These are phyloP conservation scores for Lenwebbia sp. DNA, from an alignment of 345 rosid genomes.

Conservation along the genomic window DNA sequence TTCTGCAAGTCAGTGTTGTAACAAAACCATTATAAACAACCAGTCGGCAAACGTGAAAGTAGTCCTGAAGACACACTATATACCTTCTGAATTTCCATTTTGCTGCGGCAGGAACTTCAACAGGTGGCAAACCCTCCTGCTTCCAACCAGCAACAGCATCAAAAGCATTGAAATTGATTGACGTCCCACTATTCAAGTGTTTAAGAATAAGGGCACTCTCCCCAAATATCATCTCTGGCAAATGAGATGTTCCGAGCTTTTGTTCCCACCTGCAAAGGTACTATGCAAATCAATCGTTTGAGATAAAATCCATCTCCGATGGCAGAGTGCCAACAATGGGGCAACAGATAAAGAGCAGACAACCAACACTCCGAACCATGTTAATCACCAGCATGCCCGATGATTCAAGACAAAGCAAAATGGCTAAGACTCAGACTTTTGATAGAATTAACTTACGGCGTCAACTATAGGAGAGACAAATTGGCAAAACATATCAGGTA, in stretches of 20 bases:
- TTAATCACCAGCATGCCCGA: neutral
- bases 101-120: conserved; percentile 93
- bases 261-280: conserved; percentile 65
- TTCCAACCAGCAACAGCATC: conserved; percentile 88
- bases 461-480: neutral
- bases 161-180: conserved; percentile 76
- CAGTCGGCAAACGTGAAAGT: neutral
- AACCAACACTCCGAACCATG: neutral
- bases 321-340: neutral
- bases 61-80: neutral
- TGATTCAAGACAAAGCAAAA: neutral
- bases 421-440: neutral
- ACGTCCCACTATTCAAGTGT: conserved; percentile 39
- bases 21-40: neutral
- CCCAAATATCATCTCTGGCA: conserved; percentile 93
- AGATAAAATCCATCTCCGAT: neutral
- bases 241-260: conserved; percentile 65
- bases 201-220: conserved; percentile 60
- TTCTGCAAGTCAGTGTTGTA: neutral
- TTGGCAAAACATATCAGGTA: neutral
- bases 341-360: neutral
- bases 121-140: conserved; percentile 77
- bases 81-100: conserved; percentile 93
- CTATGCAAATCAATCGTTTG: neutral
- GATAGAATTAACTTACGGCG: neutral